Base-by-base conservation (phyloP, 306 rosid genomes). In the Pachyrhizus erosus region DNA sequence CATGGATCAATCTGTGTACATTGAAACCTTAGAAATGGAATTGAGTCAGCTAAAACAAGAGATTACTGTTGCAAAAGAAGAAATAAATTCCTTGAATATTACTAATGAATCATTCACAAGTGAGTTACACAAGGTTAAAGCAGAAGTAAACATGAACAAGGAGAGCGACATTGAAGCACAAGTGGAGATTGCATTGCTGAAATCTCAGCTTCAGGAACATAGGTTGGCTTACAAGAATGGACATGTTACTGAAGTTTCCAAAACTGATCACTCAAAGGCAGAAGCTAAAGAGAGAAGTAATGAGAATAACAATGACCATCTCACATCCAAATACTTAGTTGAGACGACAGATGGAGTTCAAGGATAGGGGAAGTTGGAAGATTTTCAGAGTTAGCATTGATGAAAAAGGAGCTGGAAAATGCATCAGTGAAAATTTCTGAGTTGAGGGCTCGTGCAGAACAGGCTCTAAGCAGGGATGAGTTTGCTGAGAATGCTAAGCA, bases 391-490 rank as follows among this genome's bases (percentile, higher is more conserved):
- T 9, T 90, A 73, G 94, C 88, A 77, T 60, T 45, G 64, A 70
- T 93, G 91, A 90, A 85, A 85, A 85, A 85, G 86, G 92, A 93
- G 70, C 37, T 95, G 52, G 91, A 88, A 70, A 88, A 62, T 70
- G 94, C 97, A 71, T 37, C 45, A 14, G 72, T 5, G 7, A 95
- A 91, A 64, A 86, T 90, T 5, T 88, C 85, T 10, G 93, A 90
- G 77, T 83, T 90, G 72, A 80, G 97, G 80, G 87, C 81, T 21
- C 91, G 97, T 1, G 91, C 95, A 37, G 98, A 90, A 76, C 98
- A 93, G 65, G 98, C 98, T 26, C 57, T 76, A 0, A 93, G 91
- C 42, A 83, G 97, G 43, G 98, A 97, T 45, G 97, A 93, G 70
- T 75, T 83, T 27, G 95, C 98, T 1, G 97, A 93, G 95, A 91